Conservation (phyloP, 1,284 basidiomycete species). For the Takashimella tepidaria region DNA sequence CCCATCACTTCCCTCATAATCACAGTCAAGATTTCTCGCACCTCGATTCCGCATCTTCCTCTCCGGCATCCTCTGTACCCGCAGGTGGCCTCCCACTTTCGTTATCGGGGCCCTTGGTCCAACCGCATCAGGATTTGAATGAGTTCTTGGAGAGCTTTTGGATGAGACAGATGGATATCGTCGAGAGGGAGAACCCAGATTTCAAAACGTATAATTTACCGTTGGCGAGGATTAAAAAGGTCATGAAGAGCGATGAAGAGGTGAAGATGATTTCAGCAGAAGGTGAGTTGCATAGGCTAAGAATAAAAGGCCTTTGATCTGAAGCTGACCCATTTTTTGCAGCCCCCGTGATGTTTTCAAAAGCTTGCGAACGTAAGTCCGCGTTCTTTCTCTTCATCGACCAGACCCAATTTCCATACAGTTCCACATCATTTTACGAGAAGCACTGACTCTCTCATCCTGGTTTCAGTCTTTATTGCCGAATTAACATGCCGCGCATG, state of each 20-base stretch:
- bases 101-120: conserved; percentile 26
- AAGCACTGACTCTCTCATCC: neutral
- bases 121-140: conserved; percentile 43
- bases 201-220: conserved; percentile 44
- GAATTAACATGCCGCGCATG: conserved; percentile 91
- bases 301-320: neutral
- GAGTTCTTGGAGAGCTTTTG: conserved; percentile 45
- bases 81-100: neutral
- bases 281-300: conserved; percentile 51
- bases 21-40: neutral
- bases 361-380: conserved; percentile 88
- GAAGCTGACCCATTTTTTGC: conserved; percentile 9
- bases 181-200: conserved; percentile 42
- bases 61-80: neutral
- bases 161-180: conserved; percentile 45
- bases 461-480: conserved; percentile 91
- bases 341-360: conserved; percentile 91
- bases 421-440: too few relatives aligned
- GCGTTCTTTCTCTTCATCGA: too few relatives aligned
- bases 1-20: neutral
- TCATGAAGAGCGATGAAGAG: conserved; percentile 96
- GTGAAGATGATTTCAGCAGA: conserved; percentile 98
- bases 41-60: neutral
- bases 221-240: conserved; percentile 88
- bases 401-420: too few relatives aligned